phyloP scores from a whole-genome alignment of 768 basidiomycete species.

The Sarcodon sp. region DNA sequence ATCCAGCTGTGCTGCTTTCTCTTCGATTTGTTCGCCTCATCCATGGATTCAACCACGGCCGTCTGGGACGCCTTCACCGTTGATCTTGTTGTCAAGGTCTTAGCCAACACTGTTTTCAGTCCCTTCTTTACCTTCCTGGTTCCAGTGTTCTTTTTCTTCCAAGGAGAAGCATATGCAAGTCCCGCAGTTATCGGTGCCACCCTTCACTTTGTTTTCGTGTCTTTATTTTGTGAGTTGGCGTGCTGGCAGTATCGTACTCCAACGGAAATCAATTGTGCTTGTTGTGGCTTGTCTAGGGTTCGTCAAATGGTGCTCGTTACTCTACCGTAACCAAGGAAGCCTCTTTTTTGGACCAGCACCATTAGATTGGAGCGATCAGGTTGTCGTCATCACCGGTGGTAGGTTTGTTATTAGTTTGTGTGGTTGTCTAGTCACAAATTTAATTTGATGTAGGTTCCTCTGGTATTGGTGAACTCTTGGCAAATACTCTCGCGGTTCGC shows the following conservation, averaged over 20 bases:
- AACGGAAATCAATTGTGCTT: neutral
- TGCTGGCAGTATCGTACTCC: neutral
- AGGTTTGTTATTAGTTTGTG: constrained; percentile 8
- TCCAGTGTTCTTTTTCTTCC: constrained; percentile 67
- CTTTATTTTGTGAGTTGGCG: constrained; percentile 48
- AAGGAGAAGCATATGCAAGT: constrained; percentile 41
- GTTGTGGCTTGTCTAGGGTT: constrained; percentile 31
- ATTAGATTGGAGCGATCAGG: constrained; percentile 80
- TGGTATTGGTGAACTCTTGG: constrained; percentile 80
- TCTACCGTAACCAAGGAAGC: constrained; percentile 67
- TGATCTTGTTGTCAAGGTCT: constrained; percentile 69
- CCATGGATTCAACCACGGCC: constrained; percentile 15
- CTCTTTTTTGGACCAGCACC: constrained; percentile 44
- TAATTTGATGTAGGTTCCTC: constrained; percentile 47
- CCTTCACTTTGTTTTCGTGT: constrained; percentile 46
- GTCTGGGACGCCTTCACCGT: constrained; percentile 64
- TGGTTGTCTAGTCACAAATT: neutral
- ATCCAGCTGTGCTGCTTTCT: too few species aligned
- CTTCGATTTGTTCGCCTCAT: neutral
- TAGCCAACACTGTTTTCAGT: constrained; percentile 70
- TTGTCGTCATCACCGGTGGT: constrained; percentile 90
- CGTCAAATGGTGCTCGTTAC: constrained; percentile 52
- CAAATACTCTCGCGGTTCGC: constrained; percentile 74
- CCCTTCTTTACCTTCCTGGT: constrained; percentile 79
- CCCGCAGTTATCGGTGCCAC: constrained; percentile 36